Evolutionary conservation across 2,329 filamentous ascomycete genomes (phyloP), one percentile per base, ranked within the genome.

Genomic region (Emmonsiellopsis sp.): DNA sequence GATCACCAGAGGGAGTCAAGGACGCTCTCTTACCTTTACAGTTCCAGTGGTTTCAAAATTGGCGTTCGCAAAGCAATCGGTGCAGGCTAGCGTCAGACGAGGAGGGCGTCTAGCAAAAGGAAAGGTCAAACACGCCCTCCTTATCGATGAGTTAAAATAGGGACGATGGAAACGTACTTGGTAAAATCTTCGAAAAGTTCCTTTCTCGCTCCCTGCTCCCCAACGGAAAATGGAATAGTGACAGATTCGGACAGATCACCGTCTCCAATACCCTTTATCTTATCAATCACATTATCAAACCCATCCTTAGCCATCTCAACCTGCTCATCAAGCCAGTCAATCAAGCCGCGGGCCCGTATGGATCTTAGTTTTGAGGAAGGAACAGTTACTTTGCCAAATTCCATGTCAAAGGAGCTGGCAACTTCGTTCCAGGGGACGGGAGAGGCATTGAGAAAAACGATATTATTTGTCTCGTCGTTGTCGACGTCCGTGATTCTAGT

Each of bases 41-140:
- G 51, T 52, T 31, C 64, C 63, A 6, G 51, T 54, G n/a, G 65
- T 53, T 43, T 60, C 52, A 37, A 65, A 60, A 32, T 53, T 60
- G 11, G 64, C 64, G 1, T 49, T 46, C 1, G 65, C 55, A 45
- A 58, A 66, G 49, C 63, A 66, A 39, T 65, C 58, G 37, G 55
- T 53, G 43, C 64, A 66, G 34, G 59, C 57, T 6, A 66, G 31
- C 3, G 49, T 56, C 3, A 64, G 42, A 4, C 56, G 36, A 11
- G 54, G 37, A 17, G 56, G 48, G 48, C 50, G 53, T 39, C 51
- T 56, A n/a, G 21, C 9, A 17, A n/a, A 11, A 43, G 5, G 9
- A 34, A 32, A 27, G 21, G 31, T 42, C 34, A 42, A 37, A 42
- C 11, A 5, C 21, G 21, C 5, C 21, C 21, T 27, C 21, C 21